Conservation (phyloP, 495 filamentous ascomycete species). For the Aspergillus wentii region DNA sequence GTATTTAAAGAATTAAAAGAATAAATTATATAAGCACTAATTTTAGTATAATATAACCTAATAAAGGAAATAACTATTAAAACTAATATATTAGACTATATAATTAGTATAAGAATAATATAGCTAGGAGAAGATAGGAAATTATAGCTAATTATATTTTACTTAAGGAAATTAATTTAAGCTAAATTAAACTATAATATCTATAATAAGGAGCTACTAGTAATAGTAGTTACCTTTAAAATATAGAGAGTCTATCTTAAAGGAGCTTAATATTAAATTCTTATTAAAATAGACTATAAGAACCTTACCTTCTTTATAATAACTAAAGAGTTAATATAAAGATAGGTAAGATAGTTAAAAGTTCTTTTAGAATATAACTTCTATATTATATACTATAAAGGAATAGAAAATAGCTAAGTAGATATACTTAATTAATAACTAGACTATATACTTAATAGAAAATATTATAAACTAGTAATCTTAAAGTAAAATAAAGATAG, state of each 20-base stretch:
- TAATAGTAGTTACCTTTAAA: constrained; percentile 1
- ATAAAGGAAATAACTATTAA: neutral
- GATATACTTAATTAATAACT: constrained; percentile 6
- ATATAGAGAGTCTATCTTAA: constrained; percentile 3
- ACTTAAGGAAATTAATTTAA: neutral
- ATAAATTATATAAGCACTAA: too few species aligned
- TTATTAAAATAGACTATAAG: constrained; percentile 13
- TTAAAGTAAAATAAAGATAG: constrained; percentile 3
- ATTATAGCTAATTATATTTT: neutral
- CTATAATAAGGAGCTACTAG: constrained; percentile 1
- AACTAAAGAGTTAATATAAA: constrained; percentile 9
- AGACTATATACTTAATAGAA: constrained; percentile 6
- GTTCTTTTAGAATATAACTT: constrained; percentile 8
- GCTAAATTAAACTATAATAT: constrained; percentile 1
- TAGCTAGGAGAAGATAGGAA: neutral
- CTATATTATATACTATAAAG: constrained; percentile 10
- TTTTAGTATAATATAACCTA: too few species aligned
- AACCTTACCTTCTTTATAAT: constrained; percentile 15
- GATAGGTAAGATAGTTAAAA: constrained; percentile 8
- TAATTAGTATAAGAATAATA: too few species aligned
- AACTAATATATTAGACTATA: neutral
- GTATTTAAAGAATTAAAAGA: constrained; percentile 9
- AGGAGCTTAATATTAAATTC: constrained; percentile 5
- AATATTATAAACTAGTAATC: constrained; percentile 5
- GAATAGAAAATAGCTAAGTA: constrained; percentile 8